Conservation (phyloP, 2,329 filamentous ascomycete species). For the Ophiostoma pallidulum region DNA sequence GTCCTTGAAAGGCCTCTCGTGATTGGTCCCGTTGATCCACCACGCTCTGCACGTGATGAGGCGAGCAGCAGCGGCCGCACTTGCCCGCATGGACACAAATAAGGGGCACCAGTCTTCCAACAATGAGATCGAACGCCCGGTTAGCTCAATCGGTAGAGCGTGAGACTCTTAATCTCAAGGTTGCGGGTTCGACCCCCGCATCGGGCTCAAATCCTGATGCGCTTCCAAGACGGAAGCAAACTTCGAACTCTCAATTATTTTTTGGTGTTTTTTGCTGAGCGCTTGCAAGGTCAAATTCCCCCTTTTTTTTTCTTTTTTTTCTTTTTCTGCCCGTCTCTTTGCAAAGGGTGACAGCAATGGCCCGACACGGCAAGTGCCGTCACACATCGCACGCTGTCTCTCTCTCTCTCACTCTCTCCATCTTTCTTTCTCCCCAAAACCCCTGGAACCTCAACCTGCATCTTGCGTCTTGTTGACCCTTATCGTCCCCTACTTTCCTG, state of each 20-base stretch:
- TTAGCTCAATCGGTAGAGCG: conserved; percentile 65
- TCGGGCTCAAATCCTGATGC: conserved; percentile 35
- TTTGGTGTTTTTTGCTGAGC: neutral
- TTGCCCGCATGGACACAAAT: neutral
- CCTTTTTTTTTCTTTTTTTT: neutral
- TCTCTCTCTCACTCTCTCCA: too few relatives aligned
- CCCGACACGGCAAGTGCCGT: too few relatives aligned
- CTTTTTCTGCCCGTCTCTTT: neutral
- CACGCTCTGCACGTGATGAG: neutral
- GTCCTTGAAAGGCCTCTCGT: too few relatives aligned
- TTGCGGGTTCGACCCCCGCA: conserved; percentile 35
- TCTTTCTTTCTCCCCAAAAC: too few relatives aligned
- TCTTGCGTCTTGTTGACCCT: too few relatives aligned
- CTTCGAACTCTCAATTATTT: conserved; percentile 8
- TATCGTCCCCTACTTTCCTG: too few relatives aligned
- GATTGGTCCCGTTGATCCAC: too few relatives aligned
- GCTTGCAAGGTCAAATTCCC: neutral
- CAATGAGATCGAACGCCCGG: conserved; percentile 30
- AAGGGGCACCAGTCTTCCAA: neutral
- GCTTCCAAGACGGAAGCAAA: conserved; percentile 10
- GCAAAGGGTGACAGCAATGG: too few relatives aligned
- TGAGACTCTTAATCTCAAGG: conserved; percentile 53
- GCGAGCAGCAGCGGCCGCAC: too few relatives aligned
- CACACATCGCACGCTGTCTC: too few relatives aligned
- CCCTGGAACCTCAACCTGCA: too few relatives aligned